Evolutionary conservation across 2,329 filamentous ascomycete species (phyloP).

Genomic region (Hypoxylon sp.): DNA sequence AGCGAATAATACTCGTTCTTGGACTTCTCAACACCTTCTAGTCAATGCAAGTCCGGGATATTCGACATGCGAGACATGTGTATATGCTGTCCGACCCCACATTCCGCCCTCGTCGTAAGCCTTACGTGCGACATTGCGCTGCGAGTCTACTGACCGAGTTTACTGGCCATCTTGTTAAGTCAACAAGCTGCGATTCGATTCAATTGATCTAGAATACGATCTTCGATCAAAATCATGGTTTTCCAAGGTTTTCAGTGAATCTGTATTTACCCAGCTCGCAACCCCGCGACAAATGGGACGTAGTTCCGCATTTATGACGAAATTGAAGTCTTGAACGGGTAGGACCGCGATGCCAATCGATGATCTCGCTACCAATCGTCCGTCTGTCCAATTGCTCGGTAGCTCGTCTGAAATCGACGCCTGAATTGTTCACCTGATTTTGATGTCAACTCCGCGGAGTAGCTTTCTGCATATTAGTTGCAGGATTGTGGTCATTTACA

Average conservation of each 20-base stretch:
- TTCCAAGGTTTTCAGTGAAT: conserved; percentile 31
- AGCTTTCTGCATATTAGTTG: background rate
- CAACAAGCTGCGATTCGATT: conserved; percentile 7
- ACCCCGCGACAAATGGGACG: conserved; percentile 39
- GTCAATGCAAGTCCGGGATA: conserved; percentile 30
- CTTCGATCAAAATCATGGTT: conserved; percentile 17
- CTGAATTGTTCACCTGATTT: conserved; percentile 13
- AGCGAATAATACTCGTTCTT: conserved; percentile 11
- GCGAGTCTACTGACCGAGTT: conserved; percentile 17
- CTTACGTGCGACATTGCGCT: conserved; percentile 37
- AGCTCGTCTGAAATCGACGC: conserved; percentile 1
- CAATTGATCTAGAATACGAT: conserved; percentile 29
- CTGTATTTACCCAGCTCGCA: conserved; percentile 26
- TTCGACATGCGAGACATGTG: conserved; percentile 37
- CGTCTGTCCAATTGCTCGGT: conserved; percentile 16
- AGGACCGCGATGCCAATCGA: conserved; percentile 36
- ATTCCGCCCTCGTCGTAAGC: conserved; percentile 35
- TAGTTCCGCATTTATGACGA: conserved; percentile 44
- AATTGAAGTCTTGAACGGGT: conserved; percentile 35
- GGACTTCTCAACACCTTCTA: conserved; percentile 10
- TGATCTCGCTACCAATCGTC: conserved; percentile 28
- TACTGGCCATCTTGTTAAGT: background rate
- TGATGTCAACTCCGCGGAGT: conserved; percentile 26
- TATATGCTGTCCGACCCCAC: conserved; percentile 36
- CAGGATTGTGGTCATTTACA: conserved; percentile 13